These are phyloP conservation scores for Coffea humblotiana DNA, from an alignment of 305 asterid species.

Conservation along the genomic window DNA sequence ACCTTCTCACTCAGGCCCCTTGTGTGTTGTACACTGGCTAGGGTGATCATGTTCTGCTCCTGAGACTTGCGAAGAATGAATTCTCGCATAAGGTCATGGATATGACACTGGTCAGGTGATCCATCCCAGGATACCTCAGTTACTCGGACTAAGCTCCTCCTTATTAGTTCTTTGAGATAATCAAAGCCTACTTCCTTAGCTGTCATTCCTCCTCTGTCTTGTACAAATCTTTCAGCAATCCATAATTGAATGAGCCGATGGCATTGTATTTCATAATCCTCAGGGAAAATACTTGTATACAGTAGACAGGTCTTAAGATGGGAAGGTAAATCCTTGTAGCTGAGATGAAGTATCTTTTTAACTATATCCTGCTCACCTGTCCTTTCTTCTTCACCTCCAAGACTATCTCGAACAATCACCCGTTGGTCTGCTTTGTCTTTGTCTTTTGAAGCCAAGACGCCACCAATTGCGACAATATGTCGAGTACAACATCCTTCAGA, in stretches of 20 bases:
- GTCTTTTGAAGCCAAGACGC: background rate
- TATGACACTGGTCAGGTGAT: background rate
- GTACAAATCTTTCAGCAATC: constrained; percentile 22
- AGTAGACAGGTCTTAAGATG: constrained; percentile 10
- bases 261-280: background rate
- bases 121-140: background rate
- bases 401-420: constrained; percentile 4
- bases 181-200: constrained; percentile 18
- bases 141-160: constrained; percentile 24
- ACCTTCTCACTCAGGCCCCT: background rate
- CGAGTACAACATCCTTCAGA: constrained; percentile 25
- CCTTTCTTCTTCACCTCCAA: constrained; percentile 2
- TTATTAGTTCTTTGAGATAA: constrained; percentile 25
- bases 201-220: background rate
- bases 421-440: background rate
- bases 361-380: background rate
- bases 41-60: constrained; percentile 16
- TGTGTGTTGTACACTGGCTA: background rate
- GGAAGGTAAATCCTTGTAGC: constrained; percentile 18
- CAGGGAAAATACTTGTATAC: constrained; percentile 21
- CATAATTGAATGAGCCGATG: background rate
- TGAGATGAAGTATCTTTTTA: constrained; percentile 1
- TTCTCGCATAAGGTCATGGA: constrained; percentile 20
- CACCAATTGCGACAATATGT: constrained; percentile 21
- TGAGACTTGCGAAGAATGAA: constrained; percentile 8